Evolutionary conservation across 768 basidiomycete species (phyloP).

Genomic region (Suillus lakei): DNA sequence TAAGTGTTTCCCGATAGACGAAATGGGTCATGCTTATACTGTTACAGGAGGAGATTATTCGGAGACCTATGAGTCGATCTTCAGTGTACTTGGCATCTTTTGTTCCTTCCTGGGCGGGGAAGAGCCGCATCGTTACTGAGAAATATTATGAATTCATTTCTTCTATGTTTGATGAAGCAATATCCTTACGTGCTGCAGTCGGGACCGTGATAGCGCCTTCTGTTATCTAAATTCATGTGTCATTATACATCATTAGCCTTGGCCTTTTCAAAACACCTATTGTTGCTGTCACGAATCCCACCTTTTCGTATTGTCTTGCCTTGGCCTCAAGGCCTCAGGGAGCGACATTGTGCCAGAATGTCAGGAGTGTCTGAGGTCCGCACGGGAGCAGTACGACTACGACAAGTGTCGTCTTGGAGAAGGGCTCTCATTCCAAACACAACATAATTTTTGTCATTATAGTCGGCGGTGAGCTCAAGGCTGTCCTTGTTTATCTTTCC

Average conservation of each 20-base stretch:
- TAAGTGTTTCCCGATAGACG: slow-evolving; percentile 45
- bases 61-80: slow-evolving; percentile 48
- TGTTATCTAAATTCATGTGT: background rate
- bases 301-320: background rate
- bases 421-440: slow-evolving; percentile 12
- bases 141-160: background rate
- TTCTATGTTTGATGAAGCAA: background rate
- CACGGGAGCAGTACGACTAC: slow-evolving; percentile 6
- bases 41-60: slow-evolving; percentile 64
- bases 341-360: background rate
- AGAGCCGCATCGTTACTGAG: background rate
- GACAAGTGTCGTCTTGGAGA: background rate
- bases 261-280: background rate
- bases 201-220: background rate
- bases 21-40: slow-evolving; percentile 10
- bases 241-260: background rate
- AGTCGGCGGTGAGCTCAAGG: slow-evolving; percentile 10
- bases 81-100: background rate
- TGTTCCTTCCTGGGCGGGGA: background rate
- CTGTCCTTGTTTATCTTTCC: slow-evolving; percentile 10
- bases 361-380: slow-evolving; percentile 24
- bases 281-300: background rate
- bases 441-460: slow-evolving; percentile 9
- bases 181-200: slow-evolving; percentile 3
- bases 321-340: background rate